Conservation (phyloP, 2,329 filamentous ascomycete genomes). For the Colletotrichum lini region DNA sequence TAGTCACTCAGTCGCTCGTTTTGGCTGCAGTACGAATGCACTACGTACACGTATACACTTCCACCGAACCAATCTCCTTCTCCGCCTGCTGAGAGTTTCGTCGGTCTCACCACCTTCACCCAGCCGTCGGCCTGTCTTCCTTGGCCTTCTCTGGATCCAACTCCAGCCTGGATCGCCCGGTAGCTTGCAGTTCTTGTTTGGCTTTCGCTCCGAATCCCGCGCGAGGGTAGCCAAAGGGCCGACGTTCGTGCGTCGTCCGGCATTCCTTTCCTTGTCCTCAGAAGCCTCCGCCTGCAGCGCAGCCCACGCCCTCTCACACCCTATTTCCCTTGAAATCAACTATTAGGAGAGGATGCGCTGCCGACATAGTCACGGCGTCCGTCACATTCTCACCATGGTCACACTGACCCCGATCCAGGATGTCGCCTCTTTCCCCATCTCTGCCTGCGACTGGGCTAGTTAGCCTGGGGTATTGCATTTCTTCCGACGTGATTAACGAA, state of each 20-base stretch:
- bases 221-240: neutral
- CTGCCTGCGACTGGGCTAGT: neutral
- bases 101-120: neutral
- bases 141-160: neutral
- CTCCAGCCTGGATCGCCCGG: neutral
- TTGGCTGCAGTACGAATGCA: neutral
- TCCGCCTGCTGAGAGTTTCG: neutral
- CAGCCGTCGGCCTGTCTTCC: neutral
- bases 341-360: neutral
- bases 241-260: neutral
- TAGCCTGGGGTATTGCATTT: neutral
- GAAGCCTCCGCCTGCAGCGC: neutral
- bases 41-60: neutral
- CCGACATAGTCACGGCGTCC: neutral
- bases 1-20: constrained; percentile 16
- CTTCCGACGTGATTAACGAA: constrained; percentile 16
- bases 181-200: neutral
- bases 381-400: neutral
- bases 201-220: neutral
- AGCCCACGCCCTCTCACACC: neutral
- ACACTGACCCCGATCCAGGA: neutral
- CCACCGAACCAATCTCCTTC: neutral
- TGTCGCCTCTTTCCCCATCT: neutral
- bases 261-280: neutral
- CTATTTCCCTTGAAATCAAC: neutral